Evolutionary conservation across 108 stramenopile species (phyloP).

Genomic region (Schizochytrium sp.): DNA sequence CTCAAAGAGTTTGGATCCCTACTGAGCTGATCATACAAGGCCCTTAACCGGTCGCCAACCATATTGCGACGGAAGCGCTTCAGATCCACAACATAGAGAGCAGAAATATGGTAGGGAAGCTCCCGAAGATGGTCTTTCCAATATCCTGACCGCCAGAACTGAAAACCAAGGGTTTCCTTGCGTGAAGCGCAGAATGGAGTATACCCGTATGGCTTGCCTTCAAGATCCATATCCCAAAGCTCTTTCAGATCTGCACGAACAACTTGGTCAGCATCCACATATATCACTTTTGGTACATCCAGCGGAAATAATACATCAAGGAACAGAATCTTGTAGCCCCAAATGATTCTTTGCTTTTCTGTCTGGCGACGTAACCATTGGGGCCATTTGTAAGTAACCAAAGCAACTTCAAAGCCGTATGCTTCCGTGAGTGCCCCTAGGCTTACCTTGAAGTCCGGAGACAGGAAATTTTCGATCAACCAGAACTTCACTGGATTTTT

Average conservation of each 20-base stretch:
- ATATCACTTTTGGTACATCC: conserved; percentile 92
- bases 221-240: conserved; percentile 94
- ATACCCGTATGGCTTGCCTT: conserved; percentile 92
- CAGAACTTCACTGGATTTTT: conserved; percentile 96
- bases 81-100: conserved; percentile 98
- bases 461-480: conserved; percentile 93
- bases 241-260: conserved; percentile 95
- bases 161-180: conserved; percentile 91
- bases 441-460: conserved; percentile 90
- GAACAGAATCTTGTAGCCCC: conserved; percentile 99
- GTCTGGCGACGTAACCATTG: conserved; percentile 96
- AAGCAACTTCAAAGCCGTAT: conserved; percentile 74
- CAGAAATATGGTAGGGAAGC: conserved; percentile 97
- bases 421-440: conserved; percentile 83
- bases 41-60: conserved; percentile 94
- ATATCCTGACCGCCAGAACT: conserved; percentile 94
- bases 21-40: conserved; percentile 89
- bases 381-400: conserved; percentile 97
- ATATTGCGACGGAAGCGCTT: conserved; percentile 84
- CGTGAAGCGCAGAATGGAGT: conserved; percentile 94
- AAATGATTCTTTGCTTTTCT: conserved; percentile 98
- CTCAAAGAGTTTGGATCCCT: conserved; percentile 95
- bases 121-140: conserved; percentile 92
- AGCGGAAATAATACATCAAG: conserved; percentile 98
- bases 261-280: conserved; percentile 98